These are phyloP conservation scores for Aspergillus clavatus DNA, from an alignment of 2,329 filamentous ascomycete genomes.

Conservation along the genomic window DNA sequence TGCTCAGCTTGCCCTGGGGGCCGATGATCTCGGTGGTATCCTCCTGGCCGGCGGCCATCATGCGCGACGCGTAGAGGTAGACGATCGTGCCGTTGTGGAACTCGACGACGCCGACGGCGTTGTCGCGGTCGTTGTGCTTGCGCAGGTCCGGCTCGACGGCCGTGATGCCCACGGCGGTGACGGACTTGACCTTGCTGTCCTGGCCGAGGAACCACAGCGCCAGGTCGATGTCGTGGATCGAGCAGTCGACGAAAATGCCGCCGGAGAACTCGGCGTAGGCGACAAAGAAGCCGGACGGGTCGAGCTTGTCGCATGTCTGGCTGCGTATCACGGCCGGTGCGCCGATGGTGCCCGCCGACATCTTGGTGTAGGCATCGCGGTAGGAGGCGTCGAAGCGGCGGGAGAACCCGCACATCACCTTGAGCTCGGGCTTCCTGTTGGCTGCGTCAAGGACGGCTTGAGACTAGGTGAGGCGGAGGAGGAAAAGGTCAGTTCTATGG, in stretches of 20 bases:
- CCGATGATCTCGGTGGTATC: constrained; percentile 65
- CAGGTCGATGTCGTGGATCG: constrained; percentile 66
- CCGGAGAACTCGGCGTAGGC: constrained; percentile 61
- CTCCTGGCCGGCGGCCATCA: constrained; percentile 65
- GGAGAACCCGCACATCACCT: constrained; percentile 58
- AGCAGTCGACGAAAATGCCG: constrained; percentile 67
- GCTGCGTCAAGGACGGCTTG: constrained; percentile 57
- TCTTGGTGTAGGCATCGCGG: constrained; percentile 52
- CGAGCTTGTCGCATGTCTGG: constrained; percentile 64
- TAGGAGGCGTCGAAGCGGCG: constrained; percentile 59
- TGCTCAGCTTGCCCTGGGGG: constrained; percentile 58
- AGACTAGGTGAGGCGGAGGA: constrained; percentile 45
- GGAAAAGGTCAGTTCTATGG: not conserved
- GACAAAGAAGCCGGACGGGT: constrained; percentile 64
- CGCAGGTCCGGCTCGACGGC: constrained; percentile 56
- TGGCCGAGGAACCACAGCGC: constrained; percentile 60
- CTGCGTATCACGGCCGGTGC: constrained; percentile 57
- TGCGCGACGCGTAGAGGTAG: constrained; percentile 59
- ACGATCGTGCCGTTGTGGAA: constrained; percentile 61
- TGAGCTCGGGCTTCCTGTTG: constrained; percentile 47
- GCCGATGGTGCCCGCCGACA: constrained; percentile 54
- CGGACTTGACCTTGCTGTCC: constrained; percentile 51
- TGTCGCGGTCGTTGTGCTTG: constrained; percentile 58
- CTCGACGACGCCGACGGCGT: constrained; percentile 60
- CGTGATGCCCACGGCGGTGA: constrained; percentile 54